Evolutionary conservation across 169 alveolate genomes (phyloP).

Genomic region (Cryptosporidium felis): DNA sequence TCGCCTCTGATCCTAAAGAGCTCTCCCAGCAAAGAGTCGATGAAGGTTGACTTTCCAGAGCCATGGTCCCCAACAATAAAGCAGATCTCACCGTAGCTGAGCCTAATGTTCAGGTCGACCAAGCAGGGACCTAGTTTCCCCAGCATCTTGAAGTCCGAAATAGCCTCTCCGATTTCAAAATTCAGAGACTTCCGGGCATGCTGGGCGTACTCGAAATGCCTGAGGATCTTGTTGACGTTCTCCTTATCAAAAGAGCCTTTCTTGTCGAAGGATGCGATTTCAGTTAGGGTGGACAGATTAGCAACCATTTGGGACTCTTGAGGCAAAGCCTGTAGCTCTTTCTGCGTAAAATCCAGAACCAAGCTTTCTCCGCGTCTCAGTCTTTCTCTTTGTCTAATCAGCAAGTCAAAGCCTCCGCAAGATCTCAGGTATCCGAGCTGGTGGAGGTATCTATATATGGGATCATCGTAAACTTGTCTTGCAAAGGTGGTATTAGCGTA

Average conservation of each 20-base stretch:
- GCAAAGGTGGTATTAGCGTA: constrained; percentile 45
- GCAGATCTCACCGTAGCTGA: constrained; percentile 42
- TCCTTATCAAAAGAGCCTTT: constrained; percentile 20
- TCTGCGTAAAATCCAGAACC: too few relatives aligned
- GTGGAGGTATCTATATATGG: constrained; percentile 34
- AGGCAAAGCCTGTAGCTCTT: too few relatives aligned
- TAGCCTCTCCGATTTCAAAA: not conserved
- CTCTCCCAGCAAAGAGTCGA: constrained; percentile 43
- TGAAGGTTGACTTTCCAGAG: constrained; percentile 37
- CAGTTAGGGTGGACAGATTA: constrained; percentile 7
- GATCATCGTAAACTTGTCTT: constrained; percentile 58
- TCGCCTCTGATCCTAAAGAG: constrained; percentile 44
- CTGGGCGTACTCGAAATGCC: not conserved
- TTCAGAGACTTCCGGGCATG: not conserved
- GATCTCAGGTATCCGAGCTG: constrained; percentile 34
- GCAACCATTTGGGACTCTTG: not conserved
- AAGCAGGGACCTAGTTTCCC: constrained; percentile 33
- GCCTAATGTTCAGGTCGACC: not conserved
- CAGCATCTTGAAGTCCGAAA: not conserved
- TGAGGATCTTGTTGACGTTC: not conserved
- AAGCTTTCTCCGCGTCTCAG: too few relatives aligned
- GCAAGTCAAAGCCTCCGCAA: constrained; percentile 55
- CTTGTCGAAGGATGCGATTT: constrained; percentile 36
- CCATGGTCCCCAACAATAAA: constrained; percentile 59
- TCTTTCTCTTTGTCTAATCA: not conserved